These are phyloP conservation scores for Kalaharituber pfeilii DNA, from an alignment of 2,329 filamentous ascomycete species.

Conservation along the genomic window DNA sequence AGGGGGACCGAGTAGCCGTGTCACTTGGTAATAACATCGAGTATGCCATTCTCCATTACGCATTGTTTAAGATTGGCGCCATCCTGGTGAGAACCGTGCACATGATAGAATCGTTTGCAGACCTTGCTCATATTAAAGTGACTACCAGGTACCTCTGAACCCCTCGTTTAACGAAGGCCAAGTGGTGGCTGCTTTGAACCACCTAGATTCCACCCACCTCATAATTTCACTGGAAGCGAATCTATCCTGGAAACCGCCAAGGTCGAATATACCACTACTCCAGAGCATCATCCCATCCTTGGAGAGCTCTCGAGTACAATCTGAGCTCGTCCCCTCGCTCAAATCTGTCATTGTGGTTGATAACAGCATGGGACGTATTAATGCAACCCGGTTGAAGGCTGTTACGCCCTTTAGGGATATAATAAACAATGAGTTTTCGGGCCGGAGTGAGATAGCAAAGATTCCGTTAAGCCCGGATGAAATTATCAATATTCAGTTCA, in stretches of 20 bases:
- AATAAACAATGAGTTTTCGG: conserved; percentile 28
- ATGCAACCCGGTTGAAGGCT: conserved; percentile 29
- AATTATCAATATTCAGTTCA: conserved; percentile 90
- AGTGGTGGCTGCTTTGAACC: conserved; percentile 58
- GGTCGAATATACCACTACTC: conserved; percentile 37
- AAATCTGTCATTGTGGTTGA: conserved; percentile 58
- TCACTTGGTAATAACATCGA: conserved; percentile 73
- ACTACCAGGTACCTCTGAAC: conserved; percentile 72
- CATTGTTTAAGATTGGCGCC: conserved; percentile 84
- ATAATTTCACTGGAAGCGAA: conserved; percentile 81
- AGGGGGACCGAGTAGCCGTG: conserved; percentile 71
- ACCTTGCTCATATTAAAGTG: not conserved
- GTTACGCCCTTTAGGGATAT: conserved; percentile 32
- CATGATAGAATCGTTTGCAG: conserved; percentile 1
- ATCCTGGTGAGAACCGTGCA: conserved; percentile 39
- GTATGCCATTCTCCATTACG: conserved; percentile 65
- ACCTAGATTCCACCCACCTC: conserved; percentile 55
- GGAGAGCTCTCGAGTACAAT: conserved; percentile 25
- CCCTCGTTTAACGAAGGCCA: conserved; percentile 70
- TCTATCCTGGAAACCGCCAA: conserved; percentile 47
- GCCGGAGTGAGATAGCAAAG: conserved; percentile 21
- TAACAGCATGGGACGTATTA: conserved; percentile 46
- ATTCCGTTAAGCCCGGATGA: conserved; percentile 42
- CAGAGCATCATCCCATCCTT: conserved; percentile 10
- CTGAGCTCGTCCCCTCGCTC: conserved; percentile 49